Base-by-base conservation (phyloP, 2,329 filamentous ascomycete species). In the Beauveria australis region DNA sequence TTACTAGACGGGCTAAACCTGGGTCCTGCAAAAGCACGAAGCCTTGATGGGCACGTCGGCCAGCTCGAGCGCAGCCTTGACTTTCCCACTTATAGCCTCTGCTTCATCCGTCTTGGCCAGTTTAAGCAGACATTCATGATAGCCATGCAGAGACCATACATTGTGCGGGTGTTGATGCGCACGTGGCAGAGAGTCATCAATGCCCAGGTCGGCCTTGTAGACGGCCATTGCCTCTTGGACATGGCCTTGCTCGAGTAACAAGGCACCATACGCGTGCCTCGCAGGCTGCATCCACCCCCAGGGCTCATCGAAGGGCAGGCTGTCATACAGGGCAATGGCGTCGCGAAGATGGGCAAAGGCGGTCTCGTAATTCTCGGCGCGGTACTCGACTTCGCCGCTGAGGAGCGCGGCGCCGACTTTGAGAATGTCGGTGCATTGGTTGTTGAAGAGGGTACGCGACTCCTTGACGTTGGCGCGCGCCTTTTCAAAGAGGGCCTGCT, bases 231-330 rank as follows among this genome's bases (percentile, higher is more conserved):
- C 85, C 53, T 87, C 76, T 26, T 81, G 76, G 0, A 81, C 74
- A n/a, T 74, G 74, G 0, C 81, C 83, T 67, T 88, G 87, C 67
- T 91, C 88, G 14, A 89, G 76, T 33, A 89, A 69, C 3, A 92
- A 75, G 0, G 88, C 88, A 1, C 85, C 88, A 55, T 87, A 87
- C 0, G 88, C 88, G 70, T 91, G 88, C 3, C 87, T 77, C 0
- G 84, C 82, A 0, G 88, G 88, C 68, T 89, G 86, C 87, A 91
- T 90, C 88, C 88, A 91, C 0, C 86, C 86, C 88, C 88, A 91
- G 0, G 89, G 89, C 69, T 92, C 89, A 53, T 87, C 85, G 63
- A 89, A 91, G 0, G 83, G 84, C 30, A 91, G 76, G 0, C 70
- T 72, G 66, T 89, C 87, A 63, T 89, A 86, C 2, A 82, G 76